Conservation (phyloP, 805 yeast genomes). For the Myxozyma mucilagina region DNA sequence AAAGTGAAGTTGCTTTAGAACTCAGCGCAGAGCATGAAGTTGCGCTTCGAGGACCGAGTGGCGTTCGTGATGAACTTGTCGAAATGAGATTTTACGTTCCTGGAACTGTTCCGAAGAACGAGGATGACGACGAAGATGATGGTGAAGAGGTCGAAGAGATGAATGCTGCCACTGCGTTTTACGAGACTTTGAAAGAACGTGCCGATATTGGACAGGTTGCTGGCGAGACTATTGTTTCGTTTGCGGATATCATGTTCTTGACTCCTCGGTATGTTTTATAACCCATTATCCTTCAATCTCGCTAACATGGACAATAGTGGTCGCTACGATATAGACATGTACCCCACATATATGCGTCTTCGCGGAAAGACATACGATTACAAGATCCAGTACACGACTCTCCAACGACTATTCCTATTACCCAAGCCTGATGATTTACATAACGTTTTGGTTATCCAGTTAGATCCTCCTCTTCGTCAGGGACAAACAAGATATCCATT, state of each 20-base stretch:
- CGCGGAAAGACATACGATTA: constrained; percentile 98
- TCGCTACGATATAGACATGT: constrained; percentile 95
- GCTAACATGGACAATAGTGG: constrained; percentile 57
- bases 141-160: constrained; percentile 50
- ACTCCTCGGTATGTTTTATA: constrained; percentile 56
- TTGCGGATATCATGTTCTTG: constrained; percentile 83
- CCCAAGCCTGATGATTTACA: constrained; percentile 95
- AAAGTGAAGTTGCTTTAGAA: constrained; percentile 91
- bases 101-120: constrained; percentile 62
- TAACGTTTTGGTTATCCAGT: constrained; percentile 82
- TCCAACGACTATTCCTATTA: constrained; percentile 84
- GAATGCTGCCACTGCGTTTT: constrained; percentile 79
- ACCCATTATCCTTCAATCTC: neutral
- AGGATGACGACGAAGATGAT: constrained; percentile 40
- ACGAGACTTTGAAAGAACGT: constrained; percentile 85
- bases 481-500: constrained; percentile 97
- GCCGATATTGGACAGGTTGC: constrained; percentile 94
- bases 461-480: constrained; percentile 96
- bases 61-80: constrained; percentile 78
- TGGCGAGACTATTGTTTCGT: constrained; percentile 92
- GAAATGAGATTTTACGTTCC: constrained; percentile 94
- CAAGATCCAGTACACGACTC: constrained; percentile 85
- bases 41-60: constrained; percentile 57
- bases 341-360: constrained; percentile 78
- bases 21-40: constrained; percentile 54